Evolutionary conservation across 2,329 filamentous ascomycete genomes (phyloP), one percentile per base, ranked within the genome.

Genomic region (Trichoderma koningiopsis): DNA sequence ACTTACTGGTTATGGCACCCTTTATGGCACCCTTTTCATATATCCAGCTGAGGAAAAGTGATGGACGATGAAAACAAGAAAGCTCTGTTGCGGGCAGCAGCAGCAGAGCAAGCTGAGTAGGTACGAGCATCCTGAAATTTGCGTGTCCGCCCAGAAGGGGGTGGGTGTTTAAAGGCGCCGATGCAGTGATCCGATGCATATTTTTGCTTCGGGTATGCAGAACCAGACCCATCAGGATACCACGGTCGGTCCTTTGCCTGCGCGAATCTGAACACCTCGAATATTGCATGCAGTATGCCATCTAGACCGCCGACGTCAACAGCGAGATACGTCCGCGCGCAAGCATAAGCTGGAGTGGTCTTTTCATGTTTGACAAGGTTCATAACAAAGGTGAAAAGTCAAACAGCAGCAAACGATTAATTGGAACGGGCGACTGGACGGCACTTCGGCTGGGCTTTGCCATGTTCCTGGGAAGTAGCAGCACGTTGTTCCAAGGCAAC

Each of bases 401-500:
- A 55, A 24, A 24, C 53, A 55, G 56, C 52, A 11, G 49, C 53
- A 57, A 7, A 37, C 33, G 33, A 43, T 22, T 7, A 65, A 19
- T 47, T 35, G 55, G 22, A 68, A 47, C 37, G 52, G 31, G 62
- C 37, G 33, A 24, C 68, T 60, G 70, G 40, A 56, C 63, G 77
- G 72, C 76, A 80, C 79, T 79, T 81, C 80, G 79, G 78, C 79
- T 81, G 77, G 79, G 76, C 79, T 76, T 77, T 76, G 74, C 76
- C 73, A 40, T 72, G 81, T 76, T 77, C 77, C 53, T 35, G 27
- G 13, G 5, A 40, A 33, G 52, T 57, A 62, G 80, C 78, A 75
- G 78, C 77, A 83, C 80, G 79, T 81, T 81, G 80, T 77, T 79
- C 77, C 79, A 79, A 76, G 77, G 80, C 76, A 77, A 81, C 78